Evolutionary conservation across 352 stramenopile species (phyloP), one percentile per base, ranked within the genome.

Genomic region (Elongisporangium anandrum): DNA sequence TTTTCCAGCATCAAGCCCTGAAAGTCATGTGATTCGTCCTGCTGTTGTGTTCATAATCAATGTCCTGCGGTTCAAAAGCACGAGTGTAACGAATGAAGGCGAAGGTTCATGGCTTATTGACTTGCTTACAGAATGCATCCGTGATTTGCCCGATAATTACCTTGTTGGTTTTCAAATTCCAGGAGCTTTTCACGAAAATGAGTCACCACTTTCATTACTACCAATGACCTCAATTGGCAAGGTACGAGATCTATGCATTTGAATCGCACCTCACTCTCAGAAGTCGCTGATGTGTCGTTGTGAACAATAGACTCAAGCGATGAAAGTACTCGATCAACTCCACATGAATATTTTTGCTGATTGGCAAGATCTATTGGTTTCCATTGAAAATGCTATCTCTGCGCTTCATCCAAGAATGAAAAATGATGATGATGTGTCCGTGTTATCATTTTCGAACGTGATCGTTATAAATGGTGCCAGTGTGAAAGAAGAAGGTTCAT

Each of bases 11-110:
- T 45, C 7, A 22, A 39, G 16, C 13, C 9, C 7, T 17, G 17
- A 9, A 41, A 24, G 34, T 3, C 15, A 9, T 54, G 17, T 12
- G 34, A n/a, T 4, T 39, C 13, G 34, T 45, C 50, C 4, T 50
- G 50, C 19, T 6, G 24, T 81, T 12, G 50, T 78, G 16, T 57
- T 81, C 29, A 23, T 77, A 29, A 52, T 73, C 48, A 81, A 81
- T 17, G 74, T 78, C n/a, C 26, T 47, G 0, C 69, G 59, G 10
- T 66, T 48, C 51, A 69, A 65, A 12, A 72, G 60, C 41, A 60
- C 61, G 9, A 76, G 58, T 38, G 50, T 81, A 19, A 65, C 55
- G 0, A 56, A 58, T 4, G 38, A 41, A 2, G 50, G 56, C 7
- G 56, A 74, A 16, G 66, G 66, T 5, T 56, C 54, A 13, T 60